Evolutionary conservation across 2,329 filamentous ascomycete genomes (phyloP).

Genomic region (Cladosporium sphaerospermum): DNA sequence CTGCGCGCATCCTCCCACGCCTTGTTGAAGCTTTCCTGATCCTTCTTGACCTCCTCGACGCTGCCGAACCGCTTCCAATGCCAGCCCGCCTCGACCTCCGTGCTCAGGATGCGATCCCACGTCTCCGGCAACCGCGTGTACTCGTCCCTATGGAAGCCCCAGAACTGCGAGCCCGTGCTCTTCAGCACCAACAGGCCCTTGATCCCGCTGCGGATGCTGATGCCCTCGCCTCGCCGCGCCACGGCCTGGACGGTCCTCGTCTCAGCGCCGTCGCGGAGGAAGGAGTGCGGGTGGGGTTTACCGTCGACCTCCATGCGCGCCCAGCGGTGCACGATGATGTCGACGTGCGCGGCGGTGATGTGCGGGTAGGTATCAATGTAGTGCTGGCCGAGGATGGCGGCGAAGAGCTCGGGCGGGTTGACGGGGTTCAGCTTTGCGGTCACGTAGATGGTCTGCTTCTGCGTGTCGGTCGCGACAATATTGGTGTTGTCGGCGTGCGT

Average conservation of each 20-base stretch:
- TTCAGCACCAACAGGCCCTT: slow-evolving; percentile 83
- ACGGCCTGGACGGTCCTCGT: slow-evolving; percentile 76
- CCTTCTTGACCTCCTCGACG: slow-evolving; percentile 60
- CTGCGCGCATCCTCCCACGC: slow-evolving; percentile 71
- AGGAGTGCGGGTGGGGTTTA: slow-evolving; percentile 89
- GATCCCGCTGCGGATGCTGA: slow-evolving; percentile 72
- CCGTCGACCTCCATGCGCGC: slow-evolving; percentile 81
- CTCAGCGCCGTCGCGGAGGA: slow-evolving; percentile 83
- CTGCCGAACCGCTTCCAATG: slow-evolving; percentile 68
- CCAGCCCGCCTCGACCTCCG: slow-evolving; percentile 84
- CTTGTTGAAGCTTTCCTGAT: slow-evolving; percentile 63
- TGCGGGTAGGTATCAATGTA: slow-evolving; percentile 84
- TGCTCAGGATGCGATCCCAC: slow-evolving; percentile 92
- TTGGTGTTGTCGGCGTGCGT: slow-evolving; percentile 90
- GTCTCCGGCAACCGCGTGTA: slow-evolving; percentile 86
- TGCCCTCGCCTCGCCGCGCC: slow-evolving; percentile 58
- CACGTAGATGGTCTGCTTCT: slow-evolving; percentile 91
- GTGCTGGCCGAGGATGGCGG: slow-evolving; percentile 75
- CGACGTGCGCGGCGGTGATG: slow-evolving; percentile 78
- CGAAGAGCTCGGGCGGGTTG: slow-evolving; percentile 87
- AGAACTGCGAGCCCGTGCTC: slow-evolving; percentile 93
- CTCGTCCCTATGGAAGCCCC: slow-evolving; percentile 87
- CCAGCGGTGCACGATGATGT: slow-evolving; percentile 82
- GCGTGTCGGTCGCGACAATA: slow-evolving; percentile 92
- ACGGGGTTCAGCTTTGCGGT: slow-evolving; percentile 90